Percentiles rank a stretch among this genome's conserved stretches.
phyloP scores from a whole-genome alignment of 495 filamentous ascomycete genomes.

The Penicillium roqueforti region DNA sequence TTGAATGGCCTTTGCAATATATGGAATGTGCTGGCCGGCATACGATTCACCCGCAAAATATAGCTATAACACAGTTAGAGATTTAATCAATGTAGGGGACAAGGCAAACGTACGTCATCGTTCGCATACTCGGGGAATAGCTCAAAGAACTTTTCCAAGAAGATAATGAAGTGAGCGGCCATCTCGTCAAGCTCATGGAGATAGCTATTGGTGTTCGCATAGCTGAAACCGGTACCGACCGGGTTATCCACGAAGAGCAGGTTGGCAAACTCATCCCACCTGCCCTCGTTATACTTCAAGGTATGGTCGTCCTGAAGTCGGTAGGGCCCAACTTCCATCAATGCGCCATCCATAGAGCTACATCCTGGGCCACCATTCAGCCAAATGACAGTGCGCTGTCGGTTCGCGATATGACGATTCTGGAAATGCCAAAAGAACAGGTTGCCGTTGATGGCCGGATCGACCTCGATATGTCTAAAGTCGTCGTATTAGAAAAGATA shows the following conservation, averaged over 20 bases:
- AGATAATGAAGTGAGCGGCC: constrained; percentile 80
- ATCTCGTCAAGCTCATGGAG: constrained; percentile 82
- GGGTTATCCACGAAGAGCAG: constrained; percentile 95
- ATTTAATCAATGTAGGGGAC: not conserved
- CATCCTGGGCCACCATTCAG: constrained; percentile 95
- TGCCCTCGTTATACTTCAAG: constrained; percentile 78
- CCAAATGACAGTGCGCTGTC: constrained; percentile 92
- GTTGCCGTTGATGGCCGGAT: constrained; percentile 77
- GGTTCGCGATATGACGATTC: constrained; percentile 90
- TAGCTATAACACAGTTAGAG: constrained; percentile 55
- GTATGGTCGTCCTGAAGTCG: constrained; percentile 71
- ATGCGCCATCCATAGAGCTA: constrained; percentile 90
- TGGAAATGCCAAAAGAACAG: constrained; percentile 98
- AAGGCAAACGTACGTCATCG: constrained; percentile 71
- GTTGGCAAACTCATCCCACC: constrained; percentile 97
- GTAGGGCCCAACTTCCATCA: constrained; percentile 98
- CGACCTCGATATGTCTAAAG: constrained; percentile 82
- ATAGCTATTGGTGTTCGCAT: constrained; percentile 81
- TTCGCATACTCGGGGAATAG: constrained; percentile 89
- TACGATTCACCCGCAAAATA: constrained; percentile 96
- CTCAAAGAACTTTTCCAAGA: constrained; percentile 84
- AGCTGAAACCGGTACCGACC: constrained; percentile 94
- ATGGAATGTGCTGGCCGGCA: constrained; percentile 95
- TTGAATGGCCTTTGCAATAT: constrained; percentile 84
- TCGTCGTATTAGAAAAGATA: constrained; percentile 23